Conservation (phyloP, 495 filamentous ascomycete species). For the Schizothecium vesticola region DNA sequence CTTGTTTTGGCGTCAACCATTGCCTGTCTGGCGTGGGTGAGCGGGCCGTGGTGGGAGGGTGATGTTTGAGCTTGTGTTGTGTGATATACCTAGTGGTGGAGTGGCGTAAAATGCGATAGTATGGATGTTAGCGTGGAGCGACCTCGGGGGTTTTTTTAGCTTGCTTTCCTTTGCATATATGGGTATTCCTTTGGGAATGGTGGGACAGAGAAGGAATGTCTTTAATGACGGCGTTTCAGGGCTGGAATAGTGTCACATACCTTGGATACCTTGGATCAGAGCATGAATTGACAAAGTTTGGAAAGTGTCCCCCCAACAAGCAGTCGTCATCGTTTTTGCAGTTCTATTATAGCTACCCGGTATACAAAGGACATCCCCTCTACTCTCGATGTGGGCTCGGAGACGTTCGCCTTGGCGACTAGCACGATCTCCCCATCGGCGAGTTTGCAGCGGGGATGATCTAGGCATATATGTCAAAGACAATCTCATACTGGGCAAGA, state of each 20-base stretch:
- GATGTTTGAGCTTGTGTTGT: neutral
- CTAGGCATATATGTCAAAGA: too few relatives aligned
- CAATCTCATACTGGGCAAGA: too few relatives aligned
- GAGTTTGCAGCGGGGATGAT: too few relatives aligned
- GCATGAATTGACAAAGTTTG: neutral
- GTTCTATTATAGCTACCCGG: neutral
- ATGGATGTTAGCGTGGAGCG: neutral
- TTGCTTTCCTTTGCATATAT: neutral
- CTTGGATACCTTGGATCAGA: neutral
- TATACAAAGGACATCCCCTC: too few relatives aligned
- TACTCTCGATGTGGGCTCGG: too few relatives aligned
- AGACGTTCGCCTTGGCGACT: too few relatives aligned
- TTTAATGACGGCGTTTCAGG: neutral
- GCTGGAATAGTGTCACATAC: neutral
- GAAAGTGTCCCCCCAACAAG: too few relatives aligned
- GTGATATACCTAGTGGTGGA: neutral
- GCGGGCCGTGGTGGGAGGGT: constrained; percentile 9
- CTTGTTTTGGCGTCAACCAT: constrained; percentile 31
- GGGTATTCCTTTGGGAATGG: neutral
- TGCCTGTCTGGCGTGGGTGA: constrained; percentile 31
- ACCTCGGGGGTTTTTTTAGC: neutral
- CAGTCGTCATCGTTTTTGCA: neutral
- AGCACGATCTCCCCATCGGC: too few relatives aligned
- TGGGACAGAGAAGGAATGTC: neutral
- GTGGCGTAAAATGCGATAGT: neutral